Base-by-base conservation (phyloP, 148 eudicot species). In the Spergularia bocconei region DNA sequence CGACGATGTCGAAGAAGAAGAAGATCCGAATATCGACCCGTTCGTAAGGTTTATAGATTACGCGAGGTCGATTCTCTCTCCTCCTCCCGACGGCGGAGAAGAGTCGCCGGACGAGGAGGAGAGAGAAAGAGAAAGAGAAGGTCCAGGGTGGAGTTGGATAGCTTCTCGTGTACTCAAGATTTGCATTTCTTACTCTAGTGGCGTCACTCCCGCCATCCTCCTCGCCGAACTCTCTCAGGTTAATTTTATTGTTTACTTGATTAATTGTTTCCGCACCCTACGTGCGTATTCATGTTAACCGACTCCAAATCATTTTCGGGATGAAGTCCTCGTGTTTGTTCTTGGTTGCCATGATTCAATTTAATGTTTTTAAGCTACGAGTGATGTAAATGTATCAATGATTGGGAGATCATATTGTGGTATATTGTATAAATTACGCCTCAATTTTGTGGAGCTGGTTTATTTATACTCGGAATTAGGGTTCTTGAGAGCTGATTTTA, bases 191-290 rank as follows among this genome's bases (percentile, higher is more conserved):
- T 93, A 91, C 75, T 93, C 98, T 21, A 89, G 92, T 38, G 98
- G 98, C 10, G 97, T 93, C 52, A 93, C 98, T 61, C 50, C 89
- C n/a, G 98, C 98, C 15, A 93, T 93, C 82, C 86, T 93, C 6
- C 93, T 93, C 52, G 87, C 98, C 16, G 96, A 93, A 67, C 89
- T 93, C 67, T 89, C 94, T 75, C 93, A 88, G 93, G 97, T 87
- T 16, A 7, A 39, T 2, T 12, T 50, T 63, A 21, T 1, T 4
- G 17, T 25, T 23, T 48, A 16, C 11, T 7, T 72, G 7, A 3
- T 29, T 29, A 29, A 29, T 29, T 29, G 1, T 29, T 29, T 29
- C 36, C 36, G 36, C 25, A 23, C 25, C 1, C 25, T 23, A 23
- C 25, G 25, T 23, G 25, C 36, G 36, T 29, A 29, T 29, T 29